Base-by-base conservation (phyloP, 1,139 yeast genomes). In the Candida labiduridarum region DNA sequence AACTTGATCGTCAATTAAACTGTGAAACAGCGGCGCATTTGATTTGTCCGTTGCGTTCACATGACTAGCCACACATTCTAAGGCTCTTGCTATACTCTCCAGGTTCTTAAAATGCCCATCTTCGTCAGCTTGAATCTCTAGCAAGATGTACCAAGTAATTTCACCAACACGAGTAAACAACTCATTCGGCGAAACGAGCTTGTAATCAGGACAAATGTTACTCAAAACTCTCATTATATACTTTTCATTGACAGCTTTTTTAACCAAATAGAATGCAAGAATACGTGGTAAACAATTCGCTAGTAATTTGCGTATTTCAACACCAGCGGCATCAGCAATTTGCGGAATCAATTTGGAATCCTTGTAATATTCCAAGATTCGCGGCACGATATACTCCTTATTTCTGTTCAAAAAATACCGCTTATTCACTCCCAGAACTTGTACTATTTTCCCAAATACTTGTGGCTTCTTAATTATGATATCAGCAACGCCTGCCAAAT, bases 301-400 rank as follows among this genome's bases (percentile, higher is more conserved):
- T 9, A 76, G 63, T 40, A 76, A 59, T 49, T 73, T 72, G 50
- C 66, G 62, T 48, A 73, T 72, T 14, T 71, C 53, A 47, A 67
- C 53, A 44, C 65, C 63, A 14, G 71, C 64, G 0, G 80, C 76
- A 18, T 65, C 68, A 1, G 80, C 77, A 30, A 76, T 74, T 52
- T 82, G 85, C 41, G 83, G 79, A 47, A 92, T 72, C 46, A 82
- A 78, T 57, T 85, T 90, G 47, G 75, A 74, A 27, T 50, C 55
- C 53, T 85, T 79, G 59, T 84, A 83, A 49, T 83, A 82, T 45
- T 84, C 84, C 49, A 90, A 75, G 11, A 92, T 73, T 56, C 84
- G 78, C 0, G 99, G 98, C 0, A 92, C 79, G 0, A 94, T 88
- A 59, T 84, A 87, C 19, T 83, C 82, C 47, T 83, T 82, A 1